These are phyloP conservation scores for Solanum chaucha DNA, from an alignment of 257 asterid species.

Conservation along the genomic window DNA sequence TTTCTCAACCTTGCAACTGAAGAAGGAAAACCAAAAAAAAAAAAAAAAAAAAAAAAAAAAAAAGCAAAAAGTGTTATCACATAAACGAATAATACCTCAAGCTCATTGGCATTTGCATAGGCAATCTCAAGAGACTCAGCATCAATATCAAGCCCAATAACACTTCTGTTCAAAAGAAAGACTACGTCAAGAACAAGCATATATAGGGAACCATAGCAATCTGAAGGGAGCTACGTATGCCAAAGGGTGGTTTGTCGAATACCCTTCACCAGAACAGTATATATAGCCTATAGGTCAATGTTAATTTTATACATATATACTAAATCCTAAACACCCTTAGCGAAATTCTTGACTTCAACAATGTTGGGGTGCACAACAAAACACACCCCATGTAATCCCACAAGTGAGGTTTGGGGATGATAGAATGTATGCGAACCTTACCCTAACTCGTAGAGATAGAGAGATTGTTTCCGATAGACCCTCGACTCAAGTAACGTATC, in stretches of 20 bases:
- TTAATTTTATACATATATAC: neutral
- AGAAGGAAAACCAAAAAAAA: neutral
- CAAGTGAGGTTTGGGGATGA: neutral
- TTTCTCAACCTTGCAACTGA: neutral
- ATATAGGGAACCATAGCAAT: neutral
- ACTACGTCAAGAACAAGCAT: neutral
- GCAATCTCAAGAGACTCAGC: constrained; percentile 87
- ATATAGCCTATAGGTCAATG: neutral
- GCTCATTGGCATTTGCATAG: constrained; percentile 61
- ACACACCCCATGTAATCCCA: neutral
- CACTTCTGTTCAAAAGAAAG: constrained; percentile 36
- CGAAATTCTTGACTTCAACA: neutral
- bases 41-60: too few relatives aligned
- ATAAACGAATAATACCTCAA: constrained; percentile 37
- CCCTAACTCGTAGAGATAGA: neutral
- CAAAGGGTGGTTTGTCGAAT: neutral
- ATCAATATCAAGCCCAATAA: constrained; percentile 74
- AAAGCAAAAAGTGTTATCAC: neutral
- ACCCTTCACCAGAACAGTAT: neutral
- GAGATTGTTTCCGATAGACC: neutral
- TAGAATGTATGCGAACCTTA: neutral
- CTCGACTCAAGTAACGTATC: neutral
- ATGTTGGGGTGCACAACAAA: neutral
- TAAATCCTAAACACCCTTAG: neutral
- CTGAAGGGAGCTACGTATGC: neutral